A percentile compares a stretch with the other conserved stretches of the same genome.
Evolutionary conservation across 805 yeast species (phyloP).

Genomic region (Lachancea waltii): DNA sequence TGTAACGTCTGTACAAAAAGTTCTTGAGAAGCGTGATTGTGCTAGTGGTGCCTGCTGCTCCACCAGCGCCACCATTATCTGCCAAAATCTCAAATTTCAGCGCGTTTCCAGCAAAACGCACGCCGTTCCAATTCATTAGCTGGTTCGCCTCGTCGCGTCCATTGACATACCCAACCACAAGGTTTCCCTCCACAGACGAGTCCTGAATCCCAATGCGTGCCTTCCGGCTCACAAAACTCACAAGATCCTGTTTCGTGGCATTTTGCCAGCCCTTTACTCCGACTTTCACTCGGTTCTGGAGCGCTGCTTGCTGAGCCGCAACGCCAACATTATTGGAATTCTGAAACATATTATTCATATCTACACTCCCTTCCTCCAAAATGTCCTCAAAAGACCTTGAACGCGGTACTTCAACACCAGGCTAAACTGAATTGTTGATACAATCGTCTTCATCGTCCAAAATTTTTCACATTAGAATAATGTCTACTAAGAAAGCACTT

Average conservation of each 20-base stretch:
- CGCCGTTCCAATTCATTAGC: slow-evolving; percentile 62
- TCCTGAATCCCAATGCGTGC: slow-evolving; percentile 50
- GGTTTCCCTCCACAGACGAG: slow-evolving; percentile 48
- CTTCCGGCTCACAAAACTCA: slow-evolving; percentile 64
- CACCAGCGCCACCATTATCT: slow-evolving; percentile 12
- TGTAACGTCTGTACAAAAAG: slow-evolving; percentile 63
- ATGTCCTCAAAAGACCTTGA: no score
- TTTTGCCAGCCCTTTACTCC: slow-evolving; percentile 80
- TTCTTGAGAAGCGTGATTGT: slow-evolving; percentile 58
- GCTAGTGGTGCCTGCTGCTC: slow-evolving; percentile 25
- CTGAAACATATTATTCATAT: slow-evolving; percentile 20
- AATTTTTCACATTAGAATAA: no score
- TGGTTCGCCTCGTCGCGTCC: slow-evolving; percentile 50
- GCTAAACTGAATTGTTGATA: no score
- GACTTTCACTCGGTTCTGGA: slow-evolving; percentile 40
- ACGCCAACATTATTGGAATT: slow-evolving; percentile 24
- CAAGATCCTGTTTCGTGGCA: slow-evolving; percentile 61
- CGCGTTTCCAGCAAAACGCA: slow-evolving; percentile 69
- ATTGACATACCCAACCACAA: slow-evolving; percentile 54
- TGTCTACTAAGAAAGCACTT: no score
- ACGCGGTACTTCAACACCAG: no score
- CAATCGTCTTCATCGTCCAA: no score
- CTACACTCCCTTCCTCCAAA: not conserved
- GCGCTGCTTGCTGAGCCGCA: slow-evolving; percentile 24
- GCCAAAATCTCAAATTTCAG: slow-evolving; percentile 44